Evolutionary conservation across 352 stramenopile genomes (phyloP).

Genomic region (Blastocystis sp.): DNA sequence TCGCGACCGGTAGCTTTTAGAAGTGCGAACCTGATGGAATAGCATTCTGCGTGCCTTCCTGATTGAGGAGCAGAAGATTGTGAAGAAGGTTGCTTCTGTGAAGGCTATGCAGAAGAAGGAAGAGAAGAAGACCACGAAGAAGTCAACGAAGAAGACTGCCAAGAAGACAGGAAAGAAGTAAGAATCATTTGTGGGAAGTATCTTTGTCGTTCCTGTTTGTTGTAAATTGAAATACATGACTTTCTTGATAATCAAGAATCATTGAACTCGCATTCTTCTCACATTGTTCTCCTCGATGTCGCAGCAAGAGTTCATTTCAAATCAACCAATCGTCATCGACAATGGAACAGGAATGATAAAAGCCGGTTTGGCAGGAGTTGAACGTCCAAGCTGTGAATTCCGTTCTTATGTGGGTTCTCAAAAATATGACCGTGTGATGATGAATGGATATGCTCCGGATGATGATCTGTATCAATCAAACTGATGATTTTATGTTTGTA

Average conservation of each 20-base stretch:
- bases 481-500: constrained; percentile 45
- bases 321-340: constrained; percentile 72
- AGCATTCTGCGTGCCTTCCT: constrained; percentile 93
- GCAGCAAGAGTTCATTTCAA: constrained; percentile 57
- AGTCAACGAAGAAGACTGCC: constrained; percentile 5
- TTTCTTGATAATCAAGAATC: not conserved
- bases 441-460: constrained; percentile 69
- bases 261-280: not conserved
- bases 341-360: constrained; percentile 88
- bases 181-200: not conserved
- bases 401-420: constrained; percentile 81
- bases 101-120: constrained; percentile 77
- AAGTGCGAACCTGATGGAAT: not conserved
- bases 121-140: constrained; percentile 56
- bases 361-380: constrained; percentile 85
- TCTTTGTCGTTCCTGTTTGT: constrained; percentile 32
- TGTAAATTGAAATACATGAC: too few species aligned
- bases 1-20: constrained; percentile 70
- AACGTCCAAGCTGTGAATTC: constrained; percentile 82
- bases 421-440: constrained; percentile 88
- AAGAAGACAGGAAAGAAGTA: constrained; percentile 50
- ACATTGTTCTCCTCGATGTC: constrained; percentile 19
- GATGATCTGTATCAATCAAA: not conserved
- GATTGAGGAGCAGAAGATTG: constrained; percentile 98
- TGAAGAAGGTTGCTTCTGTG: constrained; percentile 94